Percentiles rank a stretch among this genome's conserved stretches.
These are phyloP conservation scores for Neofusicoccum ribis DNA, from an alignment of 2,329 filamentous ascomycete genomes.

Conservation along the genomic window DNA sequence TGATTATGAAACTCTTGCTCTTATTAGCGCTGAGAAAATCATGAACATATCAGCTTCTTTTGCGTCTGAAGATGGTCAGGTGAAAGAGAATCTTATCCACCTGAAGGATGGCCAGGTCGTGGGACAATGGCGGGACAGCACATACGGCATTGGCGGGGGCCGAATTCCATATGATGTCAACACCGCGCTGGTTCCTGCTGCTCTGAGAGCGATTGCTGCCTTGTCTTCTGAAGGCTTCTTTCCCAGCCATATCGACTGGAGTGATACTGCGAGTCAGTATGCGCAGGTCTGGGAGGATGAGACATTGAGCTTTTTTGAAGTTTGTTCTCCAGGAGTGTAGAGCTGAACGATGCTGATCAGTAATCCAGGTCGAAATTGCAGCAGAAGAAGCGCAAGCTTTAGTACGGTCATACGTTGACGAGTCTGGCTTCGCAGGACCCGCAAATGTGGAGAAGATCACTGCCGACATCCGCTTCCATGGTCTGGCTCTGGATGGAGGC, in stretches of 20 bases:
- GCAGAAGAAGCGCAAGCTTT: conserved; percentile 46
- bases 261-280: conserved; percentile 46
- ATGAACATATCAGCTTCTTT: conserved; percentile 59
- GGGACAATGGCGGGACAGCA: conserved; percentile 65
- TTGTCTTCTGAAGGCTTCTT: conserved; percentile 55
- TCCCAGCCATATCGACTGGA: conserved; percentile 51
- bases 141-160: conserved; percentile 61
- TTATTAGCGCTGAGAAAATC: conserved; percentile 58
- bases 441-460: conserved; percentile 46
- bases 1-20: conserved; percentile 55
- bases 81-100: conserved; percentile 57
- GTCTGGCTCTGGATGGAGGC: conserved; percentile 57
- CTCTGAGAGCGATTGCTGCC: conserved; percentile 58
- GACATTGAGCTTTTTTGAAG: conserved; percentile 59
- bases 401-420: conserved; percentile 51
- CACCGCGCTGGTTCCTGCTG: conserved; percentile 62
- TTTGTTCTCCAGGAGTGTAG: conserved; percentile 51
- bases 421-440: conserved; percentile 47
- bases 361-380: conserved; percentile 21
- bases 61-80: conserved; percentile 48
- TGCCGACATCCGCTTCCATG: conserved; percentile 55
- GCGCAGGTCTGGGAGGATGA: conserved; percentile 64
- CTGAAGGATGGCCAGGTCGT: conserved; percentile 56
- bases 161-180: conserved; percentile 68
- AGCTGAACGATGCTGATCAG: neutral